These are phyloP conservation scores for Dittrichia graveolens DNA, from an alignment of 129 eudicot genomes.

Conservation along the genomic window DNA sequence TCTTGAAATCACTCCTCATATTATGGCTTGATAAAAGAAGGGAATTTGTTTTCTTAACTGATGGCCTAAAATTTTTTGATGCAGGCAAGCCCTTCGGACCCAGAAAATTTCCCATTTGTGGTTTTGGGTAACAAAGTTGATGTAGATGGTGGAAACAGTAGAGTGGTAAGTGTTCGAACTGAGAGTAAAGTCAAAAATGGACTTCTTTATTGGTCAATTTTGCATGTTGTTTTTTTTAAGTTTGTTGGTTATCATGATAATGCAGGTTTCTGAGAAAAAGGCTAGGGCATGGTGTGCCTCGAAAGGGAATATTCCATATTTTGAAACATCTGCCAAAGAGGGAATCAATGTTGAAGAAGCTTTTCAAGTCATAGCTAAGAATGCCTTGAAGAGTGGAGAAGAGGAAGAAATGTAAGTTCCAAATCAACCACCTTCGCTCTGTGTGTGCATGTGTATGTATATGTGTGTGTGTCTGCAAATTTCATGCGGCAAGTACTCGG, in stretches of 20 bases:
- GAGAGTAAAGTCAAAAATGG: neutral
- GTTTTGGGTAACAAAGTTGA: slow-evolving; percentile 93
- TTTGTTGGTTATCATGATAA: slow-evolving; percentile 5
- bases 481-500: no score
- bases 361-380: slow-evolving; percentile 87
- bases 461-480: neutral
- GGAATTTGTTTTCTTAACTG: slow-evolving; percentile 13
- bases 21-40: neutral
- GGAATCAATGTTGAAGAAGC: slow-evolving; percentile 97
- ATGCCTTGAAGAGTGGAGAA: slow-evolving; percentile 88
- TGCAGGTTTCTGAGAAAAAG: slow-evolving; percentile 94
- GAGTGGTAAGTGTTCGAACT: slow-evolving; percentile 65
- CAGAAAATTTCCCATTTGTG: slow-evolving; percentile 92
- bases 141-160: slow-evolving; percentile 84
- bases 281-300: slow-evolving; percentile 99
- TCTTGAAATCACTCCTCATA: neutral
- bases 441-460: neutral
- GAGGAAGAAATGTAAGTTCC: slow-evolving; percentile 95
- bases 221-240: neutral
- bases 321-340: slow-evolving; percentile 97
- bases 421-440: neutral
- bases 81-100: slow-evolving; percentile 99
- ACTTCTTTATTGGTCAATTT: neutral
- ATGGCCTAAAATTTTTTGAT: slow-evolving; percentile 30
- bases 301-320: slow-evolving; percentile 94